Base-by-base conservation (phyloP, 1,139 yeast species). In the Yamadazyma trypodendri region DNA sequence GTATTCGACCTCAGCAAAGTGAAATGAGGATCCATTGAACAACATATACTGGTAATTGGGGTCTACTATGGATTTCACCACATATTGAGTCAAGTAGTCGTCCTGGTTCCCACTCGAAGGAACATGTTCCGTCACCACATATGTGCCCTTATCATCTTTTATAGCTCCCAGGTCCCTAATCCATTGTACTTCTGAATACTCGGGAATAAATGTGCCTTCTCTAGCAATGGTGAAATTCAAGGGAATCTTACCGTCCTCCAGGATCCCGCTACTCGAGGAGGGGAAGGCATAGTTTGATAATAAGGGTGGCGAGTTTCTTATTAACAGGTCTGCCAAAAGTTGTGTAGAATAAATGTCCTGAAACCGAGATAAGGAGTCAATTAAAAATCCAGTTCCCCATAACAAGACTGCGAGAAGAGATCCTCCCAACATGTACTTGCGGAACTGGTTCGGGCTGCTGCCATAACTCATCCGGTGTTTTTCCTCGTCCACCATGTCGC, bases 171-270 rank as follows among this genome's bases (percentile, higher is more conserved):
- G 77, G 14, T 75, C 75, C 34, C 65, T 65, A 35, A 83, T 75
- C 92, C 92, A 84, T 53, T 83, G 89, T 16, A 84, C 62, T n/a
- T 69, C 58, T 42, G 74, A 72, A 37, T 51, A 60, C 17, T 61
- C 59, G 0, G 88, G 80, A 0, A 52, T 43, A 46, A 82, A 82
- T 2, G 72, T 63, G 2, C 75, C 76, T 34, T 72, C 74, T 44
- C 86, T 67, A 14, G 61, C 61, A 12, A 56, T 56, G 1, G 59
- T 45, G 30, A 64, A 57, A 42, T 61, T 61, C 28, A 65, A 51
- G 14, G 64, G 63, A 4, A 54, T 49, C 40, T 58, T 61, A 7
- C 58, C 68, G 25, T 33, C 25, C n/a, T 9, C 14, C 7, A 20
- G 11, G 12, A 31, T 35, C 10, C 32, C 21, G 12, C 4, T 3